Percentiles rank a stretch among this genome's conserved stretches.
These are phyloP conservation scores for Malus orientalis DNA, from an alignment of 306 rosid genomes.

Conservation along the genomic window DNA sequence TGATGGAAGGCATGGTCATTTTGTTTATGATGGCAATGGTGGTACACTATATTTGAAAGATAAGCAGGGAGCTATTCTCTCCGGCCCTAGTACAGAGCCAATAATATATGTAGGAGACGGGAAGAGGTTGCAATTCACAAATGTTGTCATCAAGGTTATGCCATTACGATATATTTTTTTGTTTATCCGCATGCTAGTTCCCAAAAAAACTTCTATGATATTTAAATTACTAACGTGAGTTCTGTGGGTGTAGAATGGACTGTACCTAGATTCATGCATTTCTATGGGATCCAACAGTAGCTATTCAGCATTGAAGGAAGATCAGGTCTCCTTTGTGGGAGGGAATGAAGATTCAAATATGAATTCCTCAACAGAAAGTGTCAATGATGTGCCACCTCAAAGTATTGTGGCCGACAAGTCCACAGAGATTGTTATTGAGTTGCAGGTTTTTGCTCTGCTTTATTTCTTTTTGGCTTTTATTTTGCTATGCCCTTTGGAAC, in stretches of 20 bases:
- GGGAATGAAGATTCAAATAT: slow-evolving; percentile 29
- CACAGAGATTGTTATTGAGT: slow-evolving; percentile 57
- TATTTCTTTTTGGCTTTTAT: neutral
- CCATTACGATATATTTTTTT: neutral
- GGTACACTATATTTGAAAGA: slow-evolving; percentile 65
- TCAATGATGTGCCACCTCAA: slow-evolving; percentile 30
- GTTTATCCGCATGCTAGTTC: neutral
- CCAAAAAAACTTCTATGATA: neutral
- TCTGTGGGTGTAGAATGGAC: slow-evolving; percentile 54
- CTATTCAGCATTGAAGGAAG: slow-evolving; percentile 64
- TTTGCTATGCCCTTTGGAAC: neutral
- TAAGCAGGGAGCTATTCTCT: slow-evolving; percentile 46
- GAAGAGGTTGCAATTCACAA: slow-evolving; percentile 85
- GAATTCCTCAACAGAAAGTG: slow-evolving; percentile 28
- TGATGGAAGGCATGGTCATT: slow-evolving; percentile 60
- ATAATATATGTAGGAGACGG: slow-evolving; percentile 79
- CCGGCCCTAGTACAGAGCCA: slow-evolving; percentile 55
- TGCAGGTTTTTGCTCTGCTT: slow-evolving; percentile 13
- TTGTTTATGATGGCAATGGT: slow-evolving; percentile 85
- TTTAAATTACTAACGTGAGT: neutral
- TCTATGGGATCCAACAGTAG: slow-evolving; percentile 83
- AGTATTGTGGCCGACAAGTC: slow-evolving; percentile 30
- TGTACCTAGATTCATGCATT: slow-evolving; percentile 76
- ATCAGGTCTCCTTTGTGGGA: slow-evolving; percentile 55
- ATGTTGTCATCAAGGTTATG: slow-evolving; percentile 72